A percentile compares a stretch with the other conserved stretches of the same genome.
phyloP scores from a whole-genome alignment of 1,284 basidiomycete species.

The Tilletiaria anomala region DNA sequence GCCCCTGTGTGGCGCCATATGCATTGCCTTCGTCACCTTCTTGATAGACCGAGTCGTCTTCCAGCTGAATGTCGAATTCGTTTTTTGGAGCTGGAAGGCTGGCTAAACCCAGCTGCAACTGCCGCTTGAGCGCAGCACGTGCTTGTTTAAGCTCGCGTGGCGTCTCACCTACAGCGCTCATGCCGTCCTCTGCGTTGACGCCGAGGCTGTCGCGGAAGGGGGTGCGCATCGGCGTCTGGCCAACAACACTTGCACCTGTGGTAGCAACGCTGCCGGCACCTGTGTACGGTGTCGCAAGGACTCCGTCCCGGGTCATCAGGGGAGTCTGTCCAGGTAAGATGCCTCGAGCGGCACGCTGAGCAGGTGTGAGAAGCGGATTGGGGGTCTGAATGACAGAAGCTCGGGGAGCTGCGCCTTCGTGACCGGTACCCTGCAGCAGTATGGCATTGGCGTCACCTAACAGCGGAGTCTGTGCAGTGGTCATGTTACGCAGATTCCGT shows the following conservation, averaged over 20 bases:
- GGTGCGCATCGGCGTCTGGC: conserved; percentile 69
- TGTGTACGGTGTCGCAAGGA: conserved; percentile 18
- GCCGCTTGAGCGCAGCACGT: conserved; percentile 26
- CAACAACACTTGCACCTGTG: conserved; percentile 24
- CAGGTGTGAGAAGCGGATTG: conserved; percentile 72
- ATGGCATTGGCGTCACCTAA: conserved; percentile 94
- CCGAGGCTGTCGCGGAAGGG: conserved; percentile 79
- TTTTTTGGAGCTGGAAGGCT: conserved; percentile 85
- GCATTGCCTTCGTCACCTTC: conserved; percentile 4
- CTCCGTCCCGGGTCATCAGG: conserved; percentile 46
- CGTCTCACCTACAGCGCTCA: conserved; percentile 10
- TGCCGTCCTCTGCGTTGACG: conserved; percentile 51
- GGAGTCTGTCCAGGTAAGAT: conserved; percentile 45
- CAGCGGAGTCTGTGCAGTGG: conserved; percentile 77
- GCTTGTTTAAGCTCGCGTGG: conserved; percentile 17
- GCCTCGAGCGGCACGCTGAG: conserved; percentile 6
- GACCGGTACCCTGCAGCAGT: conserved; percentile 73
- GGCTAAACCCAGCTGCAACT: conserved; percentile 66
- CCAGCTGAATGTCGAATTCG: conserved; percentile 87
- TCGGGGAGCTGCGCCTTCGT: conserved; percentile 78
- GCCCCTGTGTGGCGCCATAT: conserved; percentile 5
- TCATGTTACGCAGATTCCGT: conserved; percentile 83
- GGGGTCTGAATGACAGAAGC: conserved; percentile 58
- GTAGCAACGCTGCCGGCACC: conserved; percentile 21
- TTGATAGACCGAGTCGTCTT: conserved; percentile 55